phyloP scores from a whole-genome alignment of 139 green algal genomes.

The Chlamydomonas eustigma region DNA sequence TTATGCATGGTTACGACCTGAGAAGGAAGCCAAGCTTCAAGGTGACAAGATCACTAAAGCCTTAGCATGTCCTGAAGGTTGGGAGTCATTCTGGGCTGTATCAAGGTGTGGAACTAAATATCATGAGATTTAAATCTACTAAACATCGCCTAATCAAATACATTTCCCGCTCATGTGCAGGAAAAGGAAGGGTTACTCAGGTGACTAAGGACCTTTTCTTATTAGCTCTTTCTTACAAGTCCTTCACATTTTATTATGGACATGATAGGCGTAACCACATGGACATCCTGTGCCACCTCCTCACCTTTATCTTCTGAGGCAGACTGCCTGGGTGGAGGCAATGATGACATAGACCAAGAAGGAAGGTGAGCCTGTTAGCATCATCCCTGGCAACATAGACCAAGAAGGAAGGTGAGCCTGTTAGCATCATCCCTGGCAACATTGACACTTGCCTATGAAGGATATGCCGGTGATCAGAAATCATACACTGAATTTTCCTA shows the following conservation, averaged over 20 bases:
- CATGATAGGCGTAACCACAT: slow-evolving; percentile 39
- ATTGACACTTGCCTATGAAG: slow-evolving; percentile 21
- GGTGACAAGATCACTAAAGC: slow-evolving; percentile 56
- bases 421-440: too few relatives aligned
- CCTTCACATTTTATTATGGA: slow-evolving; percentile 36
- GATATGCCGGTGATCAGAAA: background rate
- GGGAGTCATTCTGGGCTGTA: slow-evolving; percentile 25
- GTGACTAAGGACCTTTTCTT: background rate
- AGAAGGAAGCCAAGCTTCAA: slow-evolving; percentile 54
- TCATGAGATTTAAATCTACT: background rate
- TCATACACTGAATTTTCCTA: background rate
- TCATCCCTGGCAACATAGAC: slow-evolving; percentile 37
- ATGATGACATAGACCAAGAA: slow-evolving; percentile 41
- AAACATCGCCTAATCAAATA: background rate
- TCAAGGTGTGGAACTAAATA: background rate
- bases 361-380: slow-evolving; percentile 41
- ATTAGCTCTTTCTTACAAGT: background rate
- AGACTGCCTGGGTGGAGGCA: slow-evolving; percentile 32
- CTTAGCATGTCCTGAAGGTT: slow-evolving; percentile 49
- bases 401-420: slow-evolving; percentile 42
- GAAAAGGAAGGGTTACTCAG: slow-evolving; percentile 6
- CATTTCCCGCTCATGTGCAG: slow-evolving; percentile 1
- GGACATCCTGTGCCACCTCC: slow-evolving; percentile 5
- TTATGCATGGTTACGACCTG: background rate
- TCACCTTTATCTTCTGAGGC: slow-evolving; percentile 19